phyloP scores from a whole-genome alignment of 139 green algal genomes.

The Desmodesmus armatus region DNA sequence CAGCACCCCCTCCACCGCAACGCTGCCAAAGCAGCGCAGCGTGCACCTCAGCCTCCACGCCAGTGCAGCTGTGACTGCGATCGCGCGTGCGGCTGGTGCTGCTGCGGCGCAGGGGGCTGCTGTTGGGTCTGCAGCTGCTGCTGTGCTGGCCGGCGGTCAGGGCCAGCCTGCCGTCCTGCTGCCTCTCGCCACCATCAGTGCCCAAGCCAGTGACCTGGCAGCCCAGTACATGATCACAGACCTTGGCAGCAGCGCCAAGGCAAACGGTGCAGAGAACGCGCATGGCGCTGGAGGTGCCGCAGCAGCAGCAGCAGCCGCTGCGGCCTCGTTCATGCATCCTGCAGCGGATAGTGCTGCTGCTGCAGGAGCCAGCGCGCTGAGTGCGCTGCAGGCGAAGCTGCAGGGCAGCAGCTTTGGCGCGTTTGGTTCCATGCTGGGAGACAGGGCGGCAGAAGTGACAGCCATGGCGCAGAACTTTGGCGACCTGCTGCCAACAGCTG shows the following conservation, averaged over 20 bases:
- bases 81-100: background rate
- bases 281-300: background rate
- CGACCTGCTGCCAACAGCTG: constrained; percentile 53
- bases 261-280: background rate
- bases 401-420: constrained; percentile 52
- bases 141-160: background rate
- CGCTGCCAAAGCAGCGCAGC: constrained; percentile 40
- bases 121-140: background rate
- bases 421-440: constrained; percentile 59
- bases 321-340: background rate
- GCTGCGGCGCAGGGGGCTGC: background rate
- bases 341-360: constrained; percentile 35
- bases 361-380: constrained; percentile 48
- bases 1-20: constrained; percentile 85
- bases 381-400: constrained; percentile 53
- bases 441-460: constrained; percentile 65
- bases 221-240: constrained; percentile 35
- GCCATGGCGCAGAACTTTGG: constrained; percentile 62
- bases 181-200: background rate
- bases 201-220: constrained; percentile 18
- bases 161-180: background rate
- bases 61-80: background rate
- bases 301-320: background rate
- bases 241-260: constrained; percentile 23
- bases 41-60: background rate